These are phyloP conservation scores for Colletotrichum truncatum DNA, from an alignment of 2,329 filamentous ascomycete genomes.

Conservation along the genomic window DNA sequence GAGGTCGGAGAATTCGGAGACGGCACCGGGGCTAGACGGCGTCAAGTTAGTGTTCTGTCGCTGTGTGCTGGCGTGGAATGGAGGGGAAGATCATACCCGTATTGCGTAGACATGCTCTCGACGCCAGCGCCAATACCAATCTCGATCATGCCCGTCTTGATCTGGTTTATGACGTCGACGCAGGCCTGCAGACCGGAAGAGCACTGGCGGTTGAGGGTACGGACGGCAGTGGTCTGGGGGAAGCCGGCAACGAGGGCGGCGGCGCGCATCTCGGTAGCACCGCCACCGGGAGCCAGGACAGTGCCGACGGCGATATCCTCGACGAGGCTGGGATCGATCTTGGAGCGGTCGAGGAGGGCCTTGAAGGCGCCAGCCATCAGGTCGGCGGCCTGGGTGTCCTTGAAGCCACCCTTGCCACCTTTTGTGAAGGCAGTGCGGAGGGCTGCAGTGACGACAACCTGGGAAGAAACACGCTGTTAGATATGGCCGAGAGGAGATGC, in stretches of 20 bases:
- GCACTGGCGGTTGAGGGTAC: conserved; percentile 92
- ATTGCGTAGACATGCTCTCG: conserved; percentile 94
- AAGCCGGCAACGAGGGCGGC: conserved; percentile 92
- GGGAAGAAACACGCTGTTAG: conserved; percentile 36
- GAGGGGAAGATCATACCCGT: conserved; percentile 70
- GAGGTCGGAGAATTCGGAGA: conserved; percentile 91
- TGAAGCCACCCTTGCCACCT: conserved; percentile 93
- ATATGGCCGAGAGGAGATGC: background rate
- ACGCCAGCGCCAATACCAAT: conserved; percentile 93
- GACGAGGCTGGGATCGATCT: conserved; percentile 86
- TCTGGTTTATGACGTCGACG: conserved; percentile 93
- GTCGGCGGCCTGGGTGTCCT: conserved; percentile 90
- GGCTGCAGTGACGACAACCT: conserved; percentile 91
- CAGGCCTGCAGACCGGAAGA: conserved; percentile 92
- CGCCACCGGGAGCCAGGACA: conserved; percentile 91
- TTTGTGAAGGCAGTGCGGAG: conserved; percentile 93
- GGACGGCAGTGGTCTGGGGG: conserved; percentile 84
- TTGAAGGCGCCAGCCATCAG: conserved; percentile 86
- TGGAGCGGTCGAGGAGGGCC: conserved; percentile 83
- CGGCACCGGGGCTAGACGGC: conserved; percentile 74
- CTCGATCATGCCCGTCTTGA: conserved; percentile 92
- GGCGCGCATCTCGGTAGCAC: conserved; percentile 96
- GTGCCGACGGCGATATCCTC: conserved; percentile 94
- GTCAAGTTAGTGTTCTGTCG: background rate
- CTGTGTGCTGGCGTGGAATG: background rate